Base-by-base conservation (phyloP, 257 asterid species). In the Pogostemon cablin region DNA sequence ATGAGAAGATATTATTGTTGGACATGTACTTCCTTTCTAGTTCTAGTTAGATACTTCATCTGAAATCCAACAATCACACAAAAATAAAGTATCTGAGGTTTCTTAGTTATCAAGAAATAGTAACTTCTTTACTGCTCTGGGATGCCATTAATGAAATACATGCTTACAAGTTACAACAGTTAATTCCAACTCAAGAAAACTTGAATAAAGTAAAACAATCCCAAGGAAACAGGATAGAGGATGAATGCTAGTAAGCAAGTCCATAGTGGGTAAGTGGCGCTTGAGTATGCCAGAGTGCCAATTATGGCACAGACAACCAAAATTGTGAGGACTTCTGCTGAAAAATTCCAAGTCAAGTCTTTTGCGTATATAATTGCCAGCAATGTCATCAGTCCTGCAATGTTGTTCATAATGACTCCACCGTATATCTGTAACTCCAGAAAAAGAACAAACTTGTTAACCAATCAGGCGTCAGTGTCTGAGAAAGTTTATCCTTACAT, bases 351-450 rank as follows among this genome's bases (percentile, higher is more conserved):
- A 4, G 77, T 75, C 76, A 88, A 78, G 35, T 80, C 89, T 65
- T 85, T 88, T 5, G 83, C 87, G 38, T 78, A 85, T 37, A 88
- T 82, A 2, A 84, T 81, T 8, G 81, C 81, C 72, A 86, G 44
- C 79, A 86, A 60, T 6, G 85, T 68, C 42, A 82, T 76, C 78
- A 88, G 50, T 42, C 92, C 92, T 7, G 81, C 67, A 2, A 86
- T 68, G 77, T 86, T 88, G 92, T 83, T 88, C 92, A 86, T 82
- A 49, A 85, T 80, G 48, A 81, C 88, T 61, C 84, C 90, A 2
- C 83, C 82, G 48, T 84, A 86, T 47, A 86, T 82, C 92, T 84
- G 86, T 38, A 5, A 10, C 34, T 6, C 11, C n/a, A 49, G 50
- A 40, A 5, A 38, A 32, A 55, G 25, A 57, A 57, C 8, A 44